These are phyloP conservation scores for Alternaria solani DNA, from an alignment of 2,329 filamentous ascomycete genomes.

Conservation along the genomic window DNA sequence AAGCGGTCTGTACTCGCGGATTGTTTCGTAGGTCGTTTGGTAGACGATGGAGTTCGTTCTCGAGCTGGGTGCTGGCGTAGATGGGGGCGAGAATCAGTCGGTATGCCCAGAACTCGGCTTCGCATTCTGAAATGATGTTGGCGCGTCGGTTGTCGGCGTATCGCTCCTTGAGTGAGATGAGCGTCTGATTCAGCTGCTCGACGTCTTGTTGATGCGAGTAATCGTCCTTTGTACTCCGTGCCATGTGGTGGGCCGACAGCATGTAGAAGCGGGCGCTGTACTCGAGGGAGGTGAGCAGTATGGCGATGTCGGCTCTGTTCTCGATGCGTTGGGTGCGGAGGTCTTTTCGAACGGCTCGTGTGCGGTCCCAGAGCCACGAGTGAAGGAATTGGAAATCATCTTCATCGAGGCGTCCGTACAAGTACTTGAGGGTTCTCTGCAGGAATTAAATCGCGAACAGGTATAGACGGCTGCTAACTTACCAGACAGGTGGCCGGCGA, in stretches of 20 bases:
- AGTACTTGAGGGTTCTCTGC: constrained; percentile 55
- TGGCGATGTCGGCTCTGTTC: constrained; percentile 60
- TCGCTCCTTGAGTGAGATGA: constrained; percentile 66
- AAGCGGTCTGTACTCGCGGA: constrained; percentile 62
- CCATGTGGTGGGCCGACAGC: constrained; percentile 66
- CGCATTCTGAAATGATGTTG: constrained; percentile 61
- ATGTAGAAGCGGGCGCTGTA: constrained; percentile 71
- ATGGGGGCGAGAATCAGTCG: constrained; percentile 61
- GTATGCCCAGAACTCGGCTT: constrained; percentile 71
- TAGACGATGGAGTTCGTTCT: constrained; percentile 66
- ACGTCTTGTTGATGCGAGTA: constrained; percentile 65
- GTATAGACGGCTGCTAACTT: constrained; percentile 16
- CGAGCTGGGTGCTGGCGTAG: constrained; percentile 57
- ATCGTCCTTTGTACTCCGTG: constrained; percentile 52
- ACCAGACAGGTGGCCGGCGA: constrained; percentile 59
- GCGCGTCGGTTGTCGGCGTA: constrained; percentile 52
- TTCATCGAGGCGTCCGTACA: constrained; percentile 59
- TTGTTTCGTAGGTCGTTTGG: constrained; percentile 60
- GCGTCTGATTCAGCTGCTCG: constrained; percentile 70
- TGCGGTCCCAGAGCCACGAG: constrained; percentile 72
- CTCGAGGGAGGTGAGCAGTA: constrained; percentile 68
- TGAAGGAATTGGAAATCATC: constrained; percentile 61
- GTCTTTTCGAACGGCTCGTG: constrained; percentile 70
- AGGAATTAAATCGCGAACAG: constrained; percentile 26
- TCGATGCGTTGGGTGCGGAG: constrained; percentile 69